Base-by-base conservation (phyloP, 805 yeast species). In the Ogataea haglerorum region DNA sequence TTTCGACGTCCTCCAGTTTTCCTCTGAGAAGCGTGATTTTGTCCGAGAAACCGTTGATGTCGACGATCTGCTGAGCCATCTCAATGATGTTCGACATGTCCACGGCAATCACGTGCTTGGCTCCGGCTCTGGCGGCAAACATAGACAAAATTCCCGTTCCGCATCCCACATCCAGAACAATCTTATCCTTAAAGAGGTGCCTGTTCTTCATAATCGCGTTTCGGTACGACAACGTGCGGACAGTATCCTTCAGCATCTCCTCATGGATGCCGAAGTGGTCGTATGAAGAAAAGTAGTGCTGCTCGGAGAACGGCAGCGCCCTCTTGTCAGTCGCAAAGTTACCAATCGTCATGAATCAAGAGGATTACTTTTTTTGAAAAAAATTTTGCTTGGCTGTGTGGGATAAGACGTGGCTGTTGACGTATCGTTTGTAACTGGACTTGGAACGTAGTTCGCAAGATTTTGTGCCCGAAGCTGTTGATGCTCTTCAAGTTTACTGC, bases 81-180 rank as follows among this genome's bases (percentile, higher is more conserved):
- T 82, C 95, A 54, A 95, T 93, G 63, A 93, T 93, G 61, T 85
- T 85, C 17, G 96, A 88, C 90, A 90, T 89, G 67, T 93, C 99
- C 40, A 93, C 97, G 35, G 95, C 95, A 64, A 89, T 84, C 39
- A 93, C 99, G 60, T 89, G 97, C 64, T 89, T 88, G 48, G 99
- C 99, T 51, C 99, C 99, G n/a, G 97, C 95, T 60, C 82, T 83
- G 36, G 91, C 96, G 13, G 98, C 98, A 72, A 93, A 93, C 96
- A 93, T 87, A 18, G 97, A 90, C 48, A 93, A 69, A 52, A 93
- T 89, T 53, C 99, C 99, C 15, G 99, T 93, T 53, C 99, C 99
- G 66, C 99, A 95, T 36, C 99, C 99, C 43, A 93, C 99, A 67
- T 93, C 99, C 43, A 93, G 72, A 6, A 93, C 99, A 46, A 91